Evolutionary conservation across 1,284 basidiomycete species (phyloP).

Genomic region (Gastroboletus turbinatus): DNA sequence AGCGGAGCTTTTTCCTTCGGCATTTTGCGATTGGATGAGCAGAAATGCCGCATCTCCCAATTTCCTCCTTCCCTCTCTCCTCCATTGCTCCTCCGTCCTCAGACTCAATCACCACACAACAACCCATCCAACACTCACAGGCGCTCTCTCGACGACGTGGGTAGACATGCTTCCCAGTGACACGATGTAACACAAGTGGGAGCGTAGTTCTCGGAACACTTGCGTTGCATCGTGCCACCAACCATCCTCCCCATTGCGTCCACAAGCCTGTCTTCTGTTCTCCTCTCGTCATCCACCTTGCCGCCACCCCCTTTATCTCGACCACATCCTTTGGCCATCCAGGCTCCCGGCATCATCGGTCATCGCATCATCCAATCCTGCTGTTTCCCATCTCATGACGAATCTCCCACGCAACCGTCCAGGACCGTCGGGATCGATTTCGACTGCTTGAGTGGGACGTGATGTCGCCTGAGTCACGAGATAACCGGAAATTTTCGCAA

Average conservation of each 20-base stretch:
- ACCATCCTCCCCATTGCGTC: background rate
- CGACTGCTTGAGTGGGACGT: too few species aligned
- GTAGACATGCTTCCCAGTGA: background rate
- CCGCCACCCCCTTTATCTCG: background rate
- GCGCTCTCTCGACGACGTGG: background rate
- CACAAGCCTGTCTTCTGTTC: background rate
- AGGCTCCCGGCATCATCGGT: background rate
- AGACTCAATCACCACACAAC: background rate
- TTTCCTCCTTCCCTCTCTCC: background rate
- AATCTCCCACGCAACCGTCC: too few species aligned
- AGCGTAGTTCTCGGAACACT: constrained; percentile 52
- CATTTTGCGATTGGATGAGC: constrained; percentile 30
- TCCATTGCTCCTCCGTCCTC: background rate
- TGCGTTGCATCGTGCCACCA: constrained; percentile 26
- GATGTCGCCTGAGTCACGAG: too few species aligned
- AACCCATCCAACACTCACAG: background rate
- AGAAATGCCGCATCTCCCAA: constrained; percentile 30
- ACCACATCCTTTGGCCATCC: background rate
- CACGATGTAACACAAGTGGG: constrained; percentile 37
- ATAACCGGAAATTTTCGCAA: too few species aligned
- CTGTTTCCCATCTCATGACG: background rate
- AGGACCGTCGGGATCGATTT: too few species aligned
- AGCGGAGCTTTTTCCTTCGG: constrained; percentile 3
- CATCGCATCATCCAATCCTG: background rate
- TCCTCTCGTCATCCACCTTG: background rate